Evolutionary conservation across 768 basidiomycete species (phyloP), one percentile per base, ranked within the genome.

Genomic region (Hebeloma cylindrosporum): DNA sequence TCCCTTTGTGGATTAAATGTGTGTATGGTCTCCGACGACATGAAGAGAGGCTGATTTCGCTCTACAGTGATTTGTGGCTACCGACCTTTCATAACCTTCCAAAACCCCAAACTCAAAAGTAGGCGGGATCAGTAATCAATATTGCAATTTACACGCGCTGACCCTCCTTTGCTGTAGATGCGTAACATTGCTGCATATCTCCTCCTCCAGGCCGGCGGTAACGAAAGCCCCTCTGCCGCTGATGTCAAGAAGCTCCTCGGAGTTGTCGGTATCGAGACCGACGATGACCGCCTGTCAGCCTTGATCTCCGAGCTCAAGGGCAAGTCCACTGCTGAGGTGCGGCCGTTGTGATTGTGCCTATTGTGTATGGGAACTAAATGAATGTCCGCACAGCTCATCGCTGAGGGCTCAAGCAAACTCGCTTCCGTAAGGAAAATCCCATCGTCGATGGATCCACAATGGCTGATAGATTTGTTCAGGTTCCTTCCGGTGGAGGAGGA

Each of bases 161-260:
- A 38, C 13, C 41, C 22, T 35, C 23, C 28, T 48, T 52, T 28
- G 27, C 29, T 8, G 22, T 56, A 88, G 86, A 93, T 93, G 90
- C 88, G 88, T 71, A 73, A 93, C 65, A 74, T 97, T 69, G 94
- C 93, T 73, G 91, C 93, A 56, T 98, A 96, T 78, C 83, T 99
- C 49, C 92, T 99, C 66, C 93, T 97, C 73, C 87, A 88, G 69
- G 79, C 83, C 64, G 96, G 93, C 56, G 96, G 96, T 44, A 97
- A 97, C 63, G 71, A 83, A 60, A 80, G 78, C 52, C 94, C 96
- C 52, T 83, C 85, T 49, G 89, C 88, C 43, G 78, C 61, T 34
- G 94, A 97, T 66, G 77, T 99, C 74, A 92, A 83, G 74, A 83
- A 83, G 60, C 82, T 98, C 62, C 84, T 99, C 57, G 69, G 60